phyloP scores from a whole-genome alignment of 1,284 basidiomycete species.

The Melampsora abietis-canadensis region DNA sequence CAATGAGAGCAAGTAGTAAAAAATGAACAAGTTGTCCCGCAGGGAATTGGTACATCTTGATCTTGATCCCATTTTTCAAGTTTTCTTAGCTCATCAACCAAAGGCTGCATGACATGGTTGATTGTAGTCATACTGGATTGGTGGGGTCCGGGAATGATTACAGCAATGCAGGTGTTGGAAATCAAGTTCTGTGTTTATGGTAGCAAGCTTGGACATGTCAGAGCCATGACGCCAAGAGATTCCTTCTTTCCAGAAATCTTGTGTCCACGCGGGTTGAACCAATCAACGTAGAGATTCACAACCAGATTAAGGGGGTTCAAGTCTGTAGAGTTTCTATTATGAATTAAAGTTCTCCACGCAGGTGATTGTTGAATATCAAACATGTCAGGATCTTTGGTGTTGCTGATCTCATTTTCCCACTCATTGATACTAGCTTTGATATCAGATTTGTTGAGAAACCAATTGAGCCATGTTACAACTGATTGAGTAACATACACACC shows the following conservation, averaged over 20 bases:
- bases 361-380: slow-evolving; percentile 14
- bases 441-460: neutral
- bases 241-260: slow-evolving; percentile 8
- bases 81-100: neutral
- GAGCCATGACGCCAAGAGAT: slow-evolving; percentile 8
- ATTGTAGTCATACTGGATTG: slow-evolving; percentile 7
- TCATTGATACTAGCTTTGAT: slow-evolving; percentile 1
- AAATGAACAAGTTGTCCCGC: neutral
- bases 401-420: neutral
- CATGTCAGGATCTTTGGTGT: neutral
- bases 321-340: neutral
- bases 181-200: neutral
- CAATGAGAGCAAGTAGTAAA: slow-evolving; percentile 6
- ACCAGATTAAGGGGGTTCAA: neutral
- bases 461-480: slow-evolving; percentile 1
- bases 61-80: too few relatives aligned
- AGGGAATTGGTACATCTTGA: neutral
- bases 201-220: slow-evolving; percentile 18
- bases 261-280: slow-evolving; percentile 29
- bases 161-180: slow-evolving; percentile 8
- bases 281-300: slow-evolving; percentile 15
- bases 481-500: slow-evolving; percentile 3
- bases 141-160: slow-evolving; percentile 13
- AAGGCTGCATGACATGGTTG: neutral
- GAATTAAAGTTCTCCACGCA: neutral